Evolutionary conservation across 192 early-diverging fungal genomes (phyloP), one percentile per base, ranked within the genome.

Genomic region (Podila epicladia): DNA sequence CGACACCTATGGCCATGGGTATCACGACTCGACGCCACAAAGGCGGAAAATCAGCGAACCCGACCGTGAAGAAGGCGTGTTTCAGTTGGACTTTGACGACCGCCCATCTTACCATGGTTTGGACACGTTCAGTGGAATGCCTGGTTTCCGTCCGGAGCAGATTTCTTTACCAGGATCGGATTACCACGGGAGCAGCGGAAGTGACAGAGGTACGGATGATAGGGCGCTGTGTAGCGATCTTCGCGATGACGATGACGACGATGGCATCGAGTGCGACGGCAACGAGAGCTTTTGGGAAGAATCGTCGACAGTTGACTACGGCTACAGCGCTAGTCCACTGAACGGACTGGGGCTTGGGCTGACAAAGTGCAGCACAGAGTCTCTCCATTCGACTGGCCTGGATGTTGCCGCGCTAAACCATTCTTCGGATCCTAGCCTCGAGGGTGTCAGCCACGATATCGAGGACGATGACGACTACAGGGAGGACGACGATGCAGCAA

Each of bases 251-350:
- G 69, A 72, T 20, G 45, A 60, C 9, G 70, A 58, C 19, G 62
- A n/a, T 24, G 57, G 69, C 19, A 68, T 79, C 38, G 75, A 79
- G 24, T 64, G 70, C 7, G 77, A 79, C 33, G 75, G 60, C 20
- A 73, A 80, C n/a, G 77, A 80, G 49, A 80, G 77, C 62, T 80
- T 73, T 65, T 80, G 77, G 77, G 70, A 80, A 2, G 77, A 80
- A 35, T 59, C 70, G 4, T 80, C 71, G 35, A 80, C 71, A 0
- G n/a, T 80, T 4, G 77, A 80, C 20, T 80, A 80, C 60, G 77
- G 71, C 3, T 80, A 45, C 58, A 73, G 67, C 19, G 67, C 66
- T 17, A 80, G 77, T 26, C 51, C 72, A 20, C 57, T 80, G 29
- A 69, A 73, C 48, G 77, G 63, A 0, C 67, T 80, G 41, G 77